Evolutionary conservation across 257 asterid species (phyloP).

Genomic region (Ajuga chamaepitys): DNA sequence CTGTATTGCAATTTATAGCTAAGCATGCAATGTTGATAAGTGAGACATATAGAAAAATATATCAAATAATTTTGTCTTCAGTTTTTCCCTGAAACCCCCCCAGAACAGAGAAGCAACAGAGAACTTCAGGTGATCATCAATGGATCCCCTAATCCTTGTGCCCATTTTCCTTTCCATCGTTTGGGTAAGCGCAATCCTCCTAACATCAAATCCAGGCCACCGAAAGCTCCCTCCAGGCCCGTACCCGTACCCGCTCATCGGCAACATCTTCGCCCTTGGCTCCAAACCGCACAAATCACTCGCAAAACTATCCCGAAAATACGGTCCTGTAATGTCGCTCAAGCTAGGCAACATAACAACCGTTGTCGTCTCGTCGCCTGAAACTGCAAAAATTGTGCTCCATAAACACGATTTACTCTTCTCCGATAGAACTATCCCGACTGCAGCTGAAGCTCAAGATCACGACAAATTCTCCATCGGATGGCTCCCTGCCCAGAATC

Average conservation of each 20-base stretch:
- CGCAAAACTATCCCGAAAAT: slow-evolving; percentile 6
- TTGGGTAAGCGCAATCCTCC: background rate
- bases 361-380: slow-evolving; percentile 13
- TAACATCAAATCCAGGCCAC: background rate
- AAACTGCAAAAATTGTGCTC: slow-evolving; percentile 4
- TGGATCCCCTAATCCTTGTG: background rate
- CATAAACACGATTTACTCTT: slow-evolving; percentile 8
- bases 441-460: background rate
- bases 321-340: slow-evolving; percentile 19
- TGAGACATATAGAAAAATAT: too few relatives aligned
- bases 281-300: slow-evolving; percentile 23
- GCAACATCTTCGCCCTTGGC: slow-evolving; percentile 16
- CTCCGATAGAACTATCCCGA: slow-evolving; percentile 6
- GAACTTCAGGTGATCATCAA: too few relatives aligned
- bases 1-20: too few relatives aligned
- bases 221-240: slow-evolving; percentile 26
- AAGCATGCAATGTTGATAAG: too few relatives aligned
- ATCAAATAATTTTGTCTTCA: too few relatives aligned
- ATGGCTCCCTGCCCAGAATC: slow-evolving; percentile 22
- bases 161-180: background rate
- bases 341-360: slow-evolving; percentile 16
- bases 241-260: slow-evolving; percentile 5
- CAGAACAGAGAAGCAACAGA: too few relatives aligned
- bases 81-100: too few relatives aligned
- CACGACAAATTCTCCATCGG: slow-evolving; percentile 22